phyloP scores from a whole-genome alignment of 2,329 filamentous ascomycete species.

The Mycosphaerella arachidis region DNA sequence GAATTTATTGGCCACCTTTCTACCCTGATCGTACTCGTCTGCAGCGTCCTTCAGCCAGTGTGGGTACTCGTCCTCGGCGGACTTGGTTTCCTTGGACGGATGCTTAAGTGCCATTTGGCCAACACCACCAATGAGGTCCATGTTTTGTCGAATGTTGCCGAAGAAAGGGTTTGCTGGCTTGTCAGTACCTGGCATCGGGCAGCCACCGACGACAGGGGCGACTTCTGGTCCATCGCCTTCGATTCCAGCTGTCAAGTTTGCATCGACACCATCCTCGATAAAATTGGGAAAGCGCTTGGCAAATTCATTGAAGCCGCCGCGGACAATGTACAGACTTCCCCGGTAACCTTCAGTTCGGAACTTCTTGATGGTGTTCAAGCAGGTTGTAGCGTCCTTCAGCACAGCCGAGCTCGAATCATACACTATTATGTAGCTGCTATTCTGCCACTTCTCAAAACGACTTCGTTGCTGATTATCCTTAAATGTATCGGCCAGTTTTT shows the following conservation, averaged over 20 bases:
- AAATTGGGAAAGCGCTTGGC: conserved; percentile 60
- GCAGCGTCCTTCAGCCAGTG: conserved; percentile 70
- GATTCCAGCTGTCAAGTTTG: conserved; percentile 32
- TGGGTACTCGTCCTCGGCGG: conserved; percentile 57
- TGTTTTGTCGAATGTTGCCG: conserved; percentile 91
- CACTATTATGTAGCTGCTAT: conserved; percentile 72
- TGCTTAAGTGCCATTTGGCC: conserved; percentile 67
- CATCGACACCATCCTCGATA: conserved; percentile 48
- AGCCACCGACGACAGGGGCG: conserved; percentile 82
- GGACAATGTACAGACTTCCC: conserved; percentile 69
- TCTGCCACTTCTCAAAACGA: conserved; percentile 72
- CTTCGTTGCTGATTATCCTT: conserved; percentile 64
- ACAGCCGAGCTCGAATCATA: conserved; percentile 77
- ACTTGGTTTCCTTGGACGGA: conserved; percentile 49
- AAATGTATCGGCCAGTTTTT: conserved; percentile 85
- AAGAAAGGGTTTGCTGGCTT: conserved; percentile 84
- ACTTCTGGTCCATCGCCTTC: conserved; percentile 52
- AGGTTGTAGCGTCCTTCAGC: conserved; percentile 72
- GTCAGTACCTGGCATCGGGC: conserved; percentile 67
- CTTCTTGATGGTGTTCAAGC: conserved; percentile 87
- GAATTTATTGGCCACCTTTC: conserved; percentile 76
- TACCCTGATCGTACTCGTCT: conserved; percentile 66
- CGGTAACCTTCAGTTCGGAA: conserved; percentile 79
- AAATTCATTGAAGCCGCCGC: conserved; percentile 77
- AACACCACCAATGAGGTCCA: conserved; percentile 89